Evolutionary conservation across 2,329 filamentous ascomycete genomes (phyloP), one percentile per base, ranked within the genome.

Genomic region (Diaporthe sp.): DNA sequence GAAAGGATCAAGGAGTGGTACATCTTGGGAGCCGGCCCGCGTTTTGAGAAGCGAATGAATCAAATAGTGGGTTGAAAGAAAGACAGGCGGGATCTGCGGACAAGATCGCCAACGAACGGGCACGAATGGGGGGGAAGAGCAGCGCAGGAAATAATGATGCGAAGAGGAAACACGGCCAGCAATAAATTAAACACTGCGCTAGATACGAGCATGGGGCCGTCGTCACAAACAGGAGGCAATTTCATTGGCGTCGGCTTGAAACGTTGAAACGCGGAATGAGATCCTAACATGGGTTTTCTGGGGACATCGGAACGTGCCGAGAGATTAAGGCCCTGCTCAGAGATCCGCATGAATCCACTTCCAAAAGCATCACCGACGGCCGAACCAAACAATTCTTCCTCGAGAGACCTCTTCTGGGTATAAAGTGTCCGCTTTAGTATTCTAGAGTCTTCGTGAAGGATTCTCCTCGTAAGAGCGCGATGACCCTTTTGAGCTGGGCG

Each of bases 21-120:
- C 75, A 76, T 76, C 22, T 70, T 76, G 72, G 73, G 68, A 63
- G 60, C 75, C 75, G 61, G 75, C 75, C 75, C 75, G 65, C 55
- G 63, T 74, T 31, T 47, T 47, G 22, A 44, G 72, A 74, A 76
- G 55, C 65, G 71, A 76, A 47, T 65, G 75, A 74, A 65, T 76
- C 53, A 55, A 51, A 67, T 44, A 74, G 75, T 76, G 75, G 75
- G 63, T 76, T 71, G 63, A 73, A 65, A 55, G 60, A 76, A 53
- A 65, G 74, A 74, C 71, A 53, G 44, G 71, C 47, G 39, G 57
- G 75, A 76, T 76, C 75, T 74, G 71, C 75, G 55, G 34, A 72
- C 57, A n/a, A 42, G 75, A 76, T 76, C 72, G 75, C 70, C 72
- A 70, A 53, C 44, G 37, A 44, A 60, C 13, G 12, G 39, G 57